phyloP scores from a whole-genome alignment of 352 stramenopile genomes.

The Thraustotheca clavata region DNA sequence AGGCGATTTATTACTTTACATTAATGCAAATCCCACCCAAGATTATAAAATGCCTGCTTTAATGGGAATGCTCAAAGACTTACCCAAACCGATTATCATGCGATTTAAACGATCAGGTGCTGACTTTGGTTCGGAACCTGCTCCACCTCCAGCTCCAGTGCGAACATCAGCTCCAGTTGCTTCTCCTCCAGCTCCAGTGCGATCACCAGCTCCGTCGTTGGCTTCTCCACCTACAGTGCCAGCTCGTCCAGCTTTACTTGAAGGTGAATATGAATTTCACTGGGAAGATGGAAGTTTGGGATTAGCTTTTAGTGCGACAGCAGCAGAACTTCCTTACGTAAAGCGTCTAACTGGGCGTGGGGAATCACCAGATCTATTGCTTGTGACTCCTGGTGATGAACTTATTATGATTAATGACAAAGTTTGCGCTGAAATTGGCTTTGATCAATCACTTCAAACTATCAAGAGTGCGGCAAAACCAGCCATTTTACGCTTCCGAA shows the following conservation, averaged over 20 bases:
- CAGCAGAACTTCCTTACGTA: conserved; percentile 51
- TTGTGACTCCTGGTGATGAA: conserved; percentile 69
- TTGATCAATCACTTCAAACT: conserved; percentile 74
- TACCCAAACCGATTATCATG: conserved; percentile 71
- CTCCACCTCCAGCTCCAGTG: not conserved
- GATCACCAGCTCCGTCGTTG: conserved; percentile 20
- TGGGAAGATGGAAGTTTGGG: conserved; percentile 73
- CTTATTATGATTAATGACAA: conserved; percentile 75
- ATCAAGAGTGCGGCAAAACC: conserved; percentile 81
- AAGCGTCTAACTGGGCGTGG: conserved; percentile 75
- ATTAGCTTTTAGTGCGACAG: conserved; percentile 56
- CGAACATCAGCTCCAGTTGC: not conserved
- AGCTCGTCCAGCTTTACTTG: conserved; percentile 29
- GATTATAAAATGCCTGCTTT: conserved; percentile 63
- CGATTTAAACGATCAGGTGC: conserved; percentile 35
- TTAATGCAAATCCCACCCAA: conserved; percentile 59
- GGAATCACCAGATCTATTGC: conserved; percentile 52
- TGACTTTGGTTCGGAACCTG: not conserved
- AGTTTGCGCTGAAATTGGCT: conserved; percentile 40
- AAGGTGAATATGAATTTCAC: conserved; percentile 77
- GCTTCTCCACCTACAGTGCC: too few relatives aligned
- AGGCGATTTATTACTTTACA: conserved; percentile 69
- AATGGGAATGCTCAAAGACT: conserved; percentile 65
- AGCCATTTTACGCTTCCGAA: conserved; percentile 62
- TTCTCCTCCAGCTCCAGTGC: not conserved